Evolutionary conservation across 305 asterid genomes (phyloP).

Genomic region (Rubia balearica): DNA sequence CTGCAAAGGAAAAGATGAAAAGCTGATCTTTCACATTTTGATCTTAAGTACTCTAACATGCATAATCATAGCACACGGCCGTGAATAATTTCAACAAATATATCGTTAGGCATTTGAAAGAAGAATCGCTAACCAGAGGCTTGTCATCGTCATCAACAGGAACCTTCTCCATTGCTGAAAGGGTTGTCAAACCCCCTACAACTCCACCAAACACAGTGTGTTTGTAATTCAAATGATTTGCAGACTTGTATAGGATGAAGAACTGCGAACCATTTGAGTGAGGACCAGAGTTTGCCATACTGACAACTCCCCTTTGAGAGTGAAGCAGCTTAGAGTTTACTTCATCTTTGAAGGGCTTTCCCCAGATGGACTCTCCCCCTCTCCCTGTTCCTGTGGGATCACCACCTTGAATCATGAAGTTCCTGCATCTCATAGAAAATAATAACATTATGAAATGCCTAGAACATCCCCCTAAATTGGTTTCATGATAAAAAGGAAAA

Average conservation of each 20-base stretch:
- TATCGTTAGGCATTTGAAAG: background rate
- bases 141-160: slow-evolving; percentile 79
- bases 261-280: slow-evolving; percentile 96
- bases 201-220: slow-evolving; percentile 94
- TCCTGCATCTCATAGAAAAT: slow-evolving; percentile 41
- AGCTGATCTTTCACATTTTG: background rate
- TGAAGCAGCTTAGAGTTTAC: slow-evolving; percentile 84
- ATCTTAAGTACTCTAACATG: background rate
- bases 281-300: slow-evolving; percentile 98
- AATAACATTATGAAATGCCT: background rate
- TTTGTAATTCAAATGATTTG: slow-evolving; percentile 85
- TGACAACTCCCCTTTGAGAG: slow-evolving; percentile 95
- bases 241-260: slow-evolving; percentile 92
- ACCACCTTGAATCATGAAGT: slow-evolving; percentile 98
- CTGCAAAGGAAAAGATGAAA: slow-evolving; percentile 31
- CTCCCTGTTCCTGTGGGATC: slow-evolving; percentile 91
- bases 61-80: background rate
- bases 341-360: slow-evolving; percentile 83
- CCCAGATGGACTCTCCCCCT: slow-evolving; percentile 95
- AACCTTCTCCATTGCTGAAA: slow-evolving; percentile 84
- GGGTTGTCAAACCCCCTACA: slow-evolving; percentile 88
- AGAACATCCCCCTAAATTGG: background rate
- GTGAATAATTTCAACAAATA: background rate
- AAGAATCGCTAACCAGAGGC: slow-evolving; percentile 55
- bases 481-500: slow-evolving; percentile 6